phyloP scores from a whole-genome alignment of 78 protist genomes.

The slime mould (Dictyostelium discoideum) region dicty_2.7 NC_007091.3:4512501-4513000 shows the following conservation, averaged over 20 bases:
- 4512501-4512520: neutral
- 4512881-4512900: neutral
- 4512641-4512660: conserved; percentile 8
- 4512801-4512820: neutral
- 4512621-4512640: neutral
- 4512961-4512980: neutral
- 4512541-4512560: neutral
- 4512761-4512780: neutral
- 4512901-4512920: conserved; percentile 43
- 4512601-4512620: neutral
- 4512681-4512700: neutral
- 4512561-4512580: neutral
- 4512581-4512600: neutral
- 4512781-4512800: neutral
- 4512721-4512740: neutral
- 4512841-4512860: neutral
- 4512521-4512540: neutral
- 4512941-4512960: neutral
- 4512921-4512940: conserved; percentile 25
- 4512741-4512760: conserved; percentile 10
- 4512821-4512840: neutral
- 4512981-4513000: conserved; percentile 29
- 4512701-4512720: neutral
- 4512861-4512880: conserved; percentile 3
- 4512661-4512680: neutral